Evolutionary conservation across 768 basidiomycete species (phyloP).

Genomic region (Asterophora lycoperdoides): DNA sequence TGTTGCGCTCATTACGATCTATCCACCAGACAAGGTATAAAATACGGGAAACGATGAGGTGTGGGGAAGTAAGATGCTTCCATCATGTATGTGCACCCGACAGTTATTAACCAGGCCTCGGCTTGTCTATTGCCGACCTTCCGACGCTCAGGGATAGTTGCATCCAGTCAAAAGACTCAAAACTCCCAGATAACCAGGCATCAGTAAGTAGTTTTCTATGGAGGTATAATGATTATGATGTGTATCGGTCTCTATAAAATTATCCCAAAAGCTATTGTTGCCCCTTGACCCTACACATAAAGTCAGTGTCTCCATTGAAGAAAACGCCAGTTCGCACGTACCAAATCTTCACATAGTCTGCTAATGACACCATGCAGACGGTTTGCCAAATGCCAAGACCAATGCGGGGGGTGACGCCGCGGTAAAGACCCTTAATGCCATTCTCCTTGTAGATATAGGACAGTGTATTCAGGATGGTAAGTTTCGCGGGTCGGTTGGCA

Average conservation of each 20-base stretch:
- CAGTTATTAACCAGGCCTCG: slow-evolving; percentile 1
- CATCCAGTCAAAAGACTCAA: not conserved
- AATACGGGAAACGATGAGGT: slow-evolving; percentile 3
- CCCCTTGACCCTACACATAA: slow-evolving; percentile 47
- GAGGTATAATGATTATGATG: slow-evolving; percentile 20
- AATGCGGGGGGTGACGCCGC: slow-evolving; percentile 95
- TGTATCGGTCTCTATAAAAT: slow-evolving; percentile 14
- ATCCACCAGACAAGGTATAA: slow-evolving; percentile 5
- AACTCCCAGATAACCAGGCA: not conserved
- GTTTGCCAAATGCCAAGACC: slow-evolving; percentile 97
- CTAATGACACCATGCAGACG: slow-evolving; percentile 98
- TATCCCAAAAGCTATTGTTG: slow-evolving; percentile 22
- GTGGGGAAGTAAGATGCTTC: not conserved
- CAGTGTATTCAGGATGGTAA: slow-evolving; percentile 89
- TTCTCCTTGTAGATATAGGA: slow-evolving; percentile 96
- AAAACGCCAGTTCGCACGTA: slow-evolving; percentile 24
- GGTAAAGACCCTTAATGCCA: slow-evolving; percentile 93
- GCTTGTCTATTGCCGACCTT: slow-evolving; percentile 9
- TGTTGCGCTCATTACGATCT: slow-evolving; percentile 36
- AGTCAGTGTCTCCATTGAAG: slow-evolving; percentile 11
- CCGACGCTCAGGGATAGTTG: not conserved
- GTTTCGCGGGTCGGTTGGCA: slow-evolving; percentile 82
- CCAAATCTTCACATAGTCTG: slow-evolving; percentile 93
- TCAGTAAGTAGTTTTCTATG: slow-evolving; percentile 5
- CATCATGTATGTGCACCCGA: slow-evolving; percentile 8